Evolutionary conservation across 805 yeast species (phyloP).

Genomic region (Ogataea kodamae): DNA sequence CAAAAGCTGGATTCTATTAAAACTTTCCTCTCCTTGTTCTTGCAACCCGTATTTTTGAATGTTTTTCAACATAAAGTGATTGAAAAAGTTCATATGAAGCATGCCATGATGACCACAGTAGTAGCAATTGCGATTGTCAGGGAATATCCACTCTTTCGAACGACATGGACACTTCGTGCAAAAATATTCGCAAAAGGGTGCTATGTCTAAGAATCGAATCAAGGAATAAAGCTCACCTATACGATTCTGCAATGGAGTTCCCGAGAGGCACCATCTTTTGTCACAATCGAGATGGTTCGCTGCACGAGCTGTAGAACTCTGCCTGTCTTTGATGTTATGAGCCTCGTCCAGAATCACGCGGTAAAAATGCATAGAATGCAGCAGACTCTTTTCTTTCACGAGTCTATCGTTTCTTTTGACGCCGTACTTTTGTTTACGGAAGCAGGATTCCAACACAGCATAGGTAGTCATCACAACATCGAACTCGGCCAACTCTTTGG

Average conservation of each 20-base stretch:
- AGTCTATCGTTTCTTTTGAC: slow-evolving; percentile 68
- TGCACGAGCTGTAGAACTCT: slow-evolving; percentile 89
- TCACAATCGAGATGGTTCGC: slow-evolving; percentile 70
- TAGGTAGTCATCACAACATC: slow-evolving; percentile 91
- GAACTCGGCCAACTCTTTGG: slow-evolving; percentile 53
- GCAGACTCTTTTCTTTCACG: slow-evolving; percentile 68
- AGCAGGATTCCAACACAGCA: slow-evolving; percentile 85
- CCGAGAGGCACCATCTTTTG: slow-evolving; percentile 88
- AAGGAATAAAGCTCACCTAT: slow-evolving; percentile 95
- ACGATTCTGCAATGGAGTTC: slow-evolving; percentile 94
- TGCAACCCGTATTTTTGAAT: slow-evolving; percentile 81
- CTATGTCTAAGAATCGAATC: slow-evolving; percentile 75
- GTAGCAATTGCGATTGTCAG: slow-evolving; percentile 81
- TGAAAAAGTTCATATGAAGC: slow-evolving; percentile 93
- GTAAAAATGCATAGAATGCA: slow-evolving; percentile 74
- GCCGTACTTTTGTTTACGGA: slow-evolving; percentile 78
- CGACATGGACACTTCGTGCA: slow-evolving; percentile 92
- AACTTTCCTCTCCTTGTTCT: slow-evolving; percentile 77
- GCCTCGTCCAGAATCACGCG: slow-evolving; percentile 94
- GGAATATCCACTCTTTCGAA: slow-evolving; percentile 79
- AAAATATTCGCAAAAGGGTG: slow-evolving; percentile 84
- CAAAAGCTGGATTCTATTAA: slow-evolving; percentile 69
- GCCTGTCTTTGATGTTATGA: slow-evolving; percentile 93
- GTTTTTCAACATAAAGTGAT: slow-evolving; percentile 91
- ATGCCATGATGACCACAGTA: slow-evolving; percentile 87